Percentiles rank a stretch among this genome's conserved stretches.
Evolutionary conservation across 2,329 filamentous ascomycete species (phyloP).

Genomic region (Apiospora phragmitis): DNA sequence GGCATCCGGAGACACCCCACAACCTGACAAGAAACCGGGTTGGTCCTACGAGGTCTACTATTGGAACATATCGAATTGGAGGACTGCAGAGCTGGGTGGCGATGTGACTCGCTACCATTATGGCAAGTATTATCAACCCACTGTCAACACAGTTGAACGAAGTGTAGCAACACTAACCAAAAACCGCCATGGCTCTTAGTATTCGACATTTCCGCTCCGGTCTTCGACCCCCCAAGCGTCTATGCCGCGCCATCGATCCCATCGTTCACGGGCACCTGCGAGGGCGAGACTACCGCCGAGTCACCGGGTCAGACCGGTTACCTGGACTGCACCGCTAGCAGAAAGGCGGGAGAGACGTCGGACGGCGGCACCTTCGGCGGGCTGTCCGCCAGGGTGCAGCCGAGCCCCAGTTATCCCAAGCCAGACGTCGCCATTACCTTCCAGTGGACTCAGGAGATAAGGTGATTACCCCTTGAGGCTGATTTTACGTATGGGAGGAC

Average conservation of each 20-base stretch:
- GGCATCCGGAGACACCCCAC: not conserved
- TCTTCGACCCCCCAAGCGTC: not conserved
- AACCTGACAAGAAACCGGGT: not conserved
- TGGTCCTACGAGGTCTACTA: not conserved
- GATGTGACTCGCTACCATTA: not conserved
- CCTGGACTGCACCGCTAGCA: not conserved
- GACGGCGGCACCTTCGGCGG: not conserved
- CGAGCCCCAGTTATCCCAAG: not conserved
- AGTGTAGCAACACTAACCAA: fast-evolving
- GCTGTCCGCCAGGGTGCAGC: not conserved
- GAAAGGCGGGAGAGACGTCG: not conserved
- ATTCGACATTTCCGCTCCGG: not conserved
- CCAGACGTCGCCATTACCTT: not conserved
- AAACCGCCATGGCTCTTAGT: not conserved
- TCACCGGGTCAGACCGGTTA: not conserved
- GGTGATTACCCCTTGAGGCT: not conserved
- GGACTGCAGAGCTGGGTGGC: not conserved
- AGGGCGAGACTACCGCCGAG: not conserved
- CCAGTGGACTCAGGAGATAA: not conserved
- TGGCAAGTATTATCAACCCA: not conserved
- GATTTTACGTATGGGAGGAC: not conserved
- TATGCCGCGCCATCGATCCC: not conserved
- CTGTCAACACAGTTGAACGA: no score
- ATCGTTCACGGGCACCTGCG: not conserved
- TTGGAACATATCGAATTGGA: not conserved